Percentiles rank a stretch among this genome's conserved stretches.
These are phyloP conservation scores for Pilobolus umbonatus DNA, from an alignment of 192 early-diverging fungal species.

Conservation along the genomic window DNA sequence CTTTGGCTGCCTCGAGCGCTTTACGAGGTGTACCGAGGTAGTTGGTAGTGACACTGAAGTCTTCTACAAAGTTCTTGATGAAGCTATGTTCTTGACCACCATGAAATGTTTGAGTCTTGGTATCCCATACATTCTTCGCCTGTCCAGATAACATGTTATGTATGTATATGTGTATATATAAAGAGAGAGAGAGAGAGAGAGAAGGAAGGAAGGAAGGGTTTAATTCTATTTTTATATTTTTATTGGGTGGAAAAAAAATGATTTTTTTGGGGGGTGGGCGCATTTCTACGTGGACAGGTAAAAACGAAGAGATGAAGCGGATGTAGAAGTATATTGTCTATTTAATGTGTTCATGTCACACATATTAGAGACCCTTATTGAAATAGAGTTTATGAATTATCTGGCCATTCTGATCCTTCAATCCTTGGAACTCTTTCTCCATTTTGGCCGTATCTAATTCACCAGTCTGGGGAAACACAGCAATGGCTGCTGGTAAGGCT, in stretches of 20 bases:
- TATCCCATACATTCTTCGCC: constrained; percentile 59
- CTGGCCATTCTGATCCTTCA: constrained; percentile 57
- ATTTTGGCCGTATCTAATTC: constrained; percentile 51
- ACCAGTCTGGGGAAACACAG: constrained; percentile 72
- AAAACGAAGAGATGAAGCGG: neutral
- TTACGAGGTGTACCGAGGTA: constrained; percentile 73
- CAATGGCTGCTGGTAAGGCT: constrained; percentile 73
- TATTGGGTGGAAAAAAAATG: neutral
- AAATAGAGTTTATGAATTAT: constrained; percentile 60
- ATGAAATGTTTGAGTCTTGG: constrained; percentile 84
- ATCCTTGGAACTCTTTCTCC: constrained; percentile 58
- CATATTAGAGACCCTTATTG: constrained; percentile 67
- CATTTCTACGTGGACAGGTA: neutral
- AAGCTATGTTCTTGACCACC: constrained; percentile 83
- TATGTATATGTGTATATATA: neutral
- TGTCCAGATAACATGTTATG: neutral
- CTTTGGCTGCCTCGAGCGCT: constrained; percentile 68
- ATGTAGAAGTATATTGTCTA: neutral
- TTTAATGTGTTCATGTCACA: neutral
- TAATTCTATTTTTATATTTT: neutral
- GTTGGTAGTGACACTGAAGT: constrained; percentile 91
- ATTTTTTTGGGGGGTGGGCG: neutral
- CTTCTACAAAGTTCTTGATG: constrained; percentile 85
- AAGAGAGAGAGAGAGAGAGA: neutral
- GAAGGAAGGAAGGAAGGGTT: neutral